A percentile compares a stretch with the other conserved stretches of the same genome.
These are phyloP conservation scores for Alliaria petiolata DNA, from an alignment of 345 rosid genomes.

Conservation along the genomic window DNA sequence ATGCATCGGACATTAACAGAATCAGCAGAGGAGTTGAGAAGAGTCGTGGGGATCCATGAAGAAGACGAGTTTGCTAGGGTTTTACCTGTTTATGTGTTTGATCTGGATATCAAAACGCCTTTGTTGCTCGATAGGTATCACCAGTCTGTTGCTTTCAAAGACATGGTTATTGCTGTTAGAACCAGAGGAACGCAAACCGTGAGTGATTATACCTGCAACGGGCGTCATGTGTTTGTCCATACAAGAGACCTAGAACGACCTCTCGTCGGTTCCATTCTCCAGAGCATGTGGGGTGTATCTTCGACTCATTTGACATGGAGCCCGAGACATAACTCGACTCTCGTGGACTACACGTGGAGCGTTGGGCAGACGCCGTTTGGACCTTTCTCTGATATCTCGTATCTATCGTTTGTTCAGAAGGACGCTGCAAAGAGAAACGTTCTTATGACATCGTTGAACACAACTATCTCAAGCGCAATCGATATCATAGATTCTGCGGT, in stretches of 20 bases:
- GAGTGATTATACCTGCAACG: conserved; percentile 93
- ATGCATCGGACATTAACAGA: conserved; percentile 80
- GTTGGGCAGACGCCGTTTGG: conserved; percentile 98
- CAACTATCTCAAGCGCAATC: conserved; percentile 68
- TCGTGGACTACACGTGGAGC: conserved; percentile 97
- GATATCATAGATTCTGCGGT: conserved; percentile 70
- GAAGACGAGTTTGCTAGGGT: conserved; percentile 76
- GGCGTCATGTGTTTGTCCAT: conserved; percentile 82
- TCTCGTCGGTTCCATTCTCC: conserved; percentile 82
- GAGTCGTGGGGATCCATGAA: conserved; percentile 64
- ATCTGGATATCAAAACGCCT: conserved; percentile 59
- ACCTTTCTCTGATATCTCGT: conserved; percentile 76
- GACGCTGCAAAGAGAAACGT: conserved; percentile 91
- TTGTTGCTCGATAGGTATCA: conserved; percentile 89
- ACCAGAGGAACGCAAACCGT: conserved; percentile 77
- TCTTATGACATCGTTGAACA: conserved; percentile 70
- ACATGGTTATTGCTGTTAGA: conserved; percentile 95
- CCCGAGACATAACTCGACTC: conserved; percentile 66
- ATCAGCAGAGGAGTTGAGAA: conserved; percentile 74
- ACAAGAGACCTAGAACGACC: conserved; percentile 84
- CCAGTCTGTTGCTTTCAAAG: conserved; percentile 83
- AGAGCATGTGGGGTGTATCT: conserved; percentile 99
- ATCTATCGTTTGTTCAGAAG: conserved; percentile 87
- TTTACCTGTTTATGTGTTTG: conserved; percentile 93
- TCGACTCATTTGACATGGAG: conserved; percentile 94